Evolutionary conservation across 2,329 filamentous ascomycete genomes (phyloP).

Genomic region (Pseudogymnoascus sp.): DNA sequence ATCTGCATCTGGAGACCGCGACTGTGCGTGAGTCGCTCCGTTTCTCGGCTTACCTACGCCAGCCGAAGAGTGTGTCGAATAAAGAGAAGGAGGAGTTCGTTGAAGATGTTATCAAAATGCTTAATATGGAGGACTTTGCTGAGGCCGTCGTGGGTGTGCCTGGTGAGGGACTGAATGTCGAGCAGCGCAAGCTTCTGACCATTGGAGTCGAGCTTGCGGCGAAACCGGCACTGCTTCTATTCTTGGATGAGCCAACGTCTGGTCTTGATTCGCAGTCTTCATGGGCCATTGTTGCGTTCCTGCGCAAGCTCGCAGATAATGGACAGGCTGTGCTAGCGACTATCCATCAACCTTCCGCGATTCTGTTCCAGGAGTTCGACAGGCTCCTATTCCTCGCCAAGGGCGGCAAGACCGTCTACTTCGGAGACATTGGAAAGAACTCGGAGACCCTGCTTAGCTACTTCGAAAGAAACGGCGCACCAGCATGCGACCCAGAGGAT

Average conservation of each 20-base stretch:
- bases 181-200: conserved; percentile 69
- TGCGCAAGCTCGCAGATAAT: conserved; percentile 82
- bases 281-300: conserved; percentile 81
- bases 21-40: conserved; percentile 83
- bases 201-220: conserved; percentile 95
- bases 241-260: conserved; percentile 91
- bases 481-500: conserved; percentile 56
- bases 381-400: conserved; percentile 70
- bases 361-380: conserved; percentile 88
- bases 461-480: conserved; percentile 66
- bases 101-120: conserved; percentile 81
- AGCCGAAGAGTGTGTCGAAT: conserved; percentile 64
- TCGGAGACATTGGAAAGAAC: conserved; percentile 62
- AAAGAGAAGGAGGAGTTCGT: conserved; percentile 83
- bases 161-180: conserved; percentile 73
- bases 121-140: conserved; percentile 86
- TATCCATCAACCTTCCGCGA: conserved; percentile 89
- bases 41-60: conserved; percentile 81
- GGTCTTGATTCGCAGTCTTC: conserved; percentile 91
- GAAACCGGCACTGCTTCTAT: conserved; percentile 81
- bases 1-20: conserved; percentile 76
- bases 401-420: conserved; percentile 75
- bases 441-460: conserved; percentile 43
- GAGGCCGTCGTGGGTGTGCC: conserved; percentile 88
- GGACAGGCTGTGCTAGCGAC: conserved; percentile 91